Evolutionary conservation across 495 filamentous ascomycete genomes (phyloP), one percentile per base, ranked within the genome.

Genomic region (Platismatia glauca): DNA sequence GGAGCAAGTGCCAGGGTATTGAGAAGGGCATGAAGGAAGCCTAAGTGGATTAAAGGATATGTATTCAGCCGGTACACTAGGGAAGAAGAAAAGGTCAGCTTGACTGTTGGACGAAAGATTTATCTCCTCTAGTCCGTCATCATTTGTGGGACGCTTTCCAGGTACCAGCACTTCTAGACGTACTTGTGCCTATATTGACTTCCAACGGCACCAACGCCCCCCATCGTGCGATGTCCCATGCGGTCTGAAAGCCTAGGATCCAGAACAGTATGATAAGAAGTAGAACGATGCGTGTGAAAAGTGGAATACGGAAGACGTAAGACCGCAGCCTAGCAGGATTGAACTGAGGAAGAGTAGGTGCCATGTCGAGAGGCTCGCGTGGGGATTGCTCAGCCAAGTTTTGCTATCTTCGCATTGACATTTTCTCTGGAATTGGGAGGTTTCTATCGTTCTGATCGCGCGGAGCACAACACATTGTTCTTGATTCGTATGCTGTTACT

Each of bases 51-150:
- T 58, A 98, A 79, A 3, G 93, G 91, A 72, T 89, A 98, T 13
- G 91, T 95, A 69, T 96, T 97, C 22, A 92, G 78, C 63, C 94
- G 88, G 73, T 97, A 90, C 81, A 95, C 93, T 96, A 73, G 56
- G 52, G 31, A 13, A 41, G 20, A 33, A 31, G 22, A 46, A 48
- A 29, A 53, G 37, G 37, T 63, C 44, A 65, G 57, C 53, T 24
- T 38, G 20, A 15, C 1, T 55, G 18, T 20, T 33, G 29, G 27
- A 29, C 7, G 50, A 58, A 55, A 39, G 12, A n/a, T 58, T 31
- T 18, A 6, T 29, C 11, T 6, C 24, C 18, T 52, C 48, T 27
- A 16, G 27, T 52, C 24, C 48, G 4, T 52, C 4, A 31, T 16
- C 24, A 18, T 52, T 52, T 29, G 24, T 31, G 13, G 4, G 48